Conservation (phyloP, 768 basidiomycete genomes). For the Suillus occidentalis region DNA sequence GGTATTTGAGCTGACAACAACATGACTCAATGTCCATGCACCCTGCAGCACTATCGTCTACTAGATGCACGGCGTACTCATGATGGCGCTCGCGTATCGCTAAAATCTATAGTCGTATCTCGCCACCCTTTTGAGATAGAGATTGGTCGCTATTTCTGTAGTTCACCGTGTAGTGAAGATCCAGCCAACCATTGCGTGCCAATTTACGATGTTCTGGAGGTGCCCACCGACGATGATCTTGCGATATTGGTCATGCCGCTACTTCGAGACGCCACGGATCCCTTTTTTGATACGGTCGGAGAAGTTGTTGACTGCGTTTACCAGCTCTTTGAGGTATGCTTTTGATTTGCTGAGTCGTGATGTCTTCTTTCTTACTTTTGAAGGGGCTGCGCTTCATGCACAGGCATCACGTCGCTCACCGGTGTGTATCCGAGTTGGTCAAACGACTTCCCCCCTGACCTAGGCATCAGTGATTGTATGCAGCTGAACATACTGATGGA, state of each 20-base stretch:
- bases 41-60: background rate
- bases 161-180: background rate
- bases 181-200: slow-evolving; percentile 24
- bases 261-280: slow-evolving; percentile 18
- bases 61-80: slow-evolving; percentile 26
- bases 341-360: too few species aligned
- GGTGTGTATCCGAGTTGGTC: slow-evolving; percentile 24
- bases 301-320: slow-evolving; percentile 24
- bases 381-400: slow-evolving; percentile 42
- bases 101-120: slow-evolving; percentile 23
- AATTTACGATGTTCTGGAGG: slow-evolving; percentile 16
- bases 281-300: slow-evolving; percentile 20
- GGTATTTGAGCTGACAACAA: too few species aligned
- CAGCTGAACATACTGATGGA: slow-evolving; percentile 37
- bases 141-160: slow-evolving; percentile 17
- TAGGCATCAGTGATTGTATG: slow-evolving; percentile 30
- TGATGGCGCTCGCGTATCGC: slow-evolving; percentile 25
- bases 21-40: too few species aligned
- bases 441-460: slow-evolving; percentile 12
- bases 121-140: slow-evolving; percentile 20
- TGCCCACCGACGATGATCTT: slow-evolving; percentile 9
- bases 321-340: slow-evolving; percentile 28
- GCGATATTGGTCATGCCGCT: slow-evolving; percentile 26
- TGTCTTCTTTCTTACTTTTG: too few species aligned
- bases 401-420: slow-evolving; percentile 35